A percentile compares a stretch with the other conserved stretches of the same genome.
These are phyloP conservation scores for Astrephomene gubernaculifera DNA, from an alignment of 139 green algal species.

Conservation along the genomic window DNA sequence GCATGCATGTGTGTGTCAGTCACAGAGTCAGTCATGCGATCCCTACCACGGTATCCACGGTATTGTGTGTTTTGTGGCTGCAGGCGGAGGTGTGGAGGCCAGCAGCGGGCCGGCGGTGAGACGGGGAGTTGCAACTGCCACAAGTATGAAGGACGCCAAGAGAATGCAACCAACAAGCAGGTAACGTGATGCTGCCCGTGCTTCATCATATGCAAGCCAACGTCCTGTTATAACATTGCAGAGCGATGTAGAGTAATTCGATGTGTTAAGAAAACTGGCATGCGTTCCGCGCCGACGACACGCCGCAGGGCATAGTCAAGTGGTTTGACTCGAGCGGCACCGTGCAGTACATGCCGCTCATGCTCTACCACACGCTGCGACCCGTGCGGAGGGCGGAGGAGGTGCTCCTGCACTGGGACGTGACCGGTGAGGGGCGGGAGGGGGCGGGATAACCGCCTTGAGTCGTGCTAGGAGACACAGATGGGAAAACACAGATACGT, in stretches of 20 bases:
- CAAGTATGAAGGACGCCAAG: not conserved
- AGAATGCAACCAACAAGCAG: not conserved
- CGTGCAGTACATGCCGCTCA: not conserved
- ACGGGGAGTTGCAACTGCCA: not conserved
- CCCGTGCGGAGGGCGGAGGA: not conserved
- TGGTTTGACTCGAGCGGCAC: not conserved
- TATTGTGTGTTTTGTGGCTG: not conserved
- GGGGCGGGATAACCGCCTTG: not conserved
- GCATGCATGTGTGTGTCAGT: too few species aligned
- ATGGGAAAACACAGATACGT: not conserved
- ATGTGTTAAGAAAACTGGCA: not conserved
- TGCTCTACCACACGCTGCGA: not conserved
- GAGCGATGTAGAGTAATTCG: not conserved
- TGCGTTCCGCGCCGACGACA: not conserved
- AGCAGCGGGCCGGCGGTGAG: not conserved
- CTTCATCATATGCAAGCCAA: not conserved
- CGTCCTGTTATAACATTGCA: not conserved
- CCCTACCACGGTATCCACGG: too few species aligned
- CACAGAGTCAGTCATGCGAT: too few species aligned
- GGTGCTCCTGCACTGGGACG: conserved; percentile 12
- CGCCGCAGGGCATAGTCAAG: not conserved
- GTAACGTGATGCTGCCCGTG: not conserved
- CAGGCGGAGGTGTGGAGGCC: not conserved
- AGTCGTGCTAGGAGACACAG: not conserved
- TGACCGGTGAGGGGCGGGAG: not conserved